A percentile compares a stretch with the other conserved stretches of the same genome.
Evolutionary conservation across 179 eudicot species (phyloP).

Genomic region (Spergularia azorica): DNA sequence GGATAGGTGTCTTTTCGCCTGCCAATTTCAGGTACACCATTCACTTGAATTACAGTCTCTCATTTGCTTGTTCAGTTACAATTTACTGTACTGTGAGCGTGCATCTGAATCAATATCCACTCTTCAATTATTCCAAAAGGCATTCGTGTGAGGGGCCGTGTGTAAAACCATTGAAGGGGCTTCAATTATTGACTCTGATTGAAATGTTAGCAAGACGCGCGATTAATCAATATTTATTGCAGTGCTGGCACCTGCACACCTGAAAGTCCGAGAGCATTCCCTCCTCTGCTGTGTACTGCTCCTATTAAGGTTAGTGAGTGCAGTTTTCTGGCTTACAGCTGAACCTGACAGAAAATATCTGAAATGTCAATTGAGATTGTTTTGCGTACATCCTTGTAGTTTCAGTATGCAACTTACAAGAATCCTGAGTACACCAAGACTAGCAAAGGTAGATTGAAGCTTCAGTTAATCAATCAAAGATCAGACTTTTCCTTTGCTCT

Average conservation of each 20-base stretch:
- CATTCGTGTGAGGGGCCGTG: too few relatives aligned
- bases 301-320: conserved; percentile 62
- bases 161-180: too few relatives aligned
- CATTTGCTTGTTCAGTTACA: too few relatives aligned
- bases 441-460: conserved; percentile 63
- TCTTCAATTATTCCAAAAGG: too few relatives aligned
- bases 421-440: conserved; percentile 50
- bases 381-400: conserved; percentile 46
- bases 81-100: too few relatives aligned
- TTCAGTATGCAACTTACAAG: conserved; percentile 64
- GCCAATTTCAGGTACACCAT: conserved; percentile 36
- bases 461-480: conserved; percentile 81
- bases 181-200: too few relatives aligned
- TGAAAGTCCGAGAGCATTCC: conserved; percentile 42
- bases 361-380: not conserved
- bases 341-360: not conserved
- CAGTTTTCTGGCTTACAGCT: too few relatives aligned
- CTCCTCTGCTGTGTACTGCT: conserved; percentile 69
- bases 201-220: too few relatives aligned
- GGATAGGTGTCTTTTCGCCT: conserved; percentile 52
- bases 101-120: too few relatives aligned
- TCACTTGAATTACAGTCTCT: not conserved
- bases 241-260: conserved; percentile 63
- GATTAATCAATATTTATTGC: conserved; percentile 9
- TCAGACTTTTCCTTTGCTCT: conserved; percentile 72